phyloP scores from a whole-genome alignment of 495 filamentous ascomycete species.

The Bacidia gigantensis region DNA sequence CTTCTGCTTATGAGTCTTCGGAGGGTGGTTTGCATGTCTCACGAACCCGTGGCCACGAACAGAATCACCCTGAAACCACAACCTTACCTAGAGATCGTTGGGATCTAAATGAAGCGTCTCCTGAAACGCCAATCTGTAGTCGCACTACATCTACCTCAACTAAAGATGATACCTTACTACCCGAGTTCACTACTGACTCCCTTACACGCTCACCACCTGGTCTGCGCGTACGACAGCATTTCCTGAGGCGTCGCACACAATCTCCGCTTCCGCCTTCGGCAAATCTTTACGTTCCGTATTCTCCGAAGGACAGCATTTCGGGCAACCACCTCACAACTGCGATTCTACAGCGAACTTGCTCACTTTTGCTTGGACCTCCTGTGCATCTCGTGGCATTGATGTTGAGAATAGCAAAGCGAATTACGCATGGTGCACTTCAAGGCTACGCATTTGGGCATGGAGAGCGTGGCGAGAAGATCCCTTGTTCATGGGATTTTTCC shows the following conservation, averaged over 20 bases:
- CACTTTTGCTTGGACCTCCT: slow-evolving; percentile 62
- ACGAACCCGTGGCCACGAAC: slow-evolving; percentile 17
- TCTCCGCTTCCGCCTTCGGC: slow-evolving; percentile 58
- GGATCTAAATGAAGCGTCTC: slow-evolving; percentile 23
- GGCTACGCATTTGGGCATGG: slow-evolving; percentile 13
- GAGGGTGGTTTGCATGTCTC: slow-evolving; percentile 1
- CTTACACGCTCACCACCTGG: slow-evolving; percentile 32
- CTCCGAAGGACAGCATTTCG: slow-evolving; percentile 19
- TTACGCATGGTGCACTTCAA: slow-evolving; percentile 39
- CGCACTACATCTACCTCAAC: neutral
- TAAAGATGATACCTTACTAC: neutral
- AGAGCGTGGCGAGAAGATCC: slow-evolving; percentile 11
- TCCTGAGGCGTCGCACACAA: slow-evolving; percentile 45
- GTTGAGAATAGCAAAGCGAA: slow-evolving; percentile 62
- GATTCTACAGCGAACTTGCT: slow-evolving; percentile 60
- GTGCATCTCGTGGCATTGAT: slow-evolving; percentile 61
- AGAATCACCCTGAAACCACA: slow-evolving; percentile 31
- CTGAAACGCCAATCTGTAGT: neutral
- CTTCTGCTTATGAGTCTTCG: slow-evolving; percentile 30
- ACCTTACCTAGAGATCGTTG: slow-evolving; percentile 22
- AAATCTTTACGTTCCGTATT: slow-evolving; percentile 44
- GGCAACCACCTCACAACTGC: slow-evolving; percentile 46
- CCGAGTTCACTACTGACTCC: neutral
- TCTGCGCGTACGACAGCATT: slow-evolving; percentile 37
- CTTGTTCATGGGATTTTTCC: slow-evolving; percentile 17